Evolutionary conservation across 441 rosid species (phyloP).

Genomic region (Biscutella laevigata): DNA sequence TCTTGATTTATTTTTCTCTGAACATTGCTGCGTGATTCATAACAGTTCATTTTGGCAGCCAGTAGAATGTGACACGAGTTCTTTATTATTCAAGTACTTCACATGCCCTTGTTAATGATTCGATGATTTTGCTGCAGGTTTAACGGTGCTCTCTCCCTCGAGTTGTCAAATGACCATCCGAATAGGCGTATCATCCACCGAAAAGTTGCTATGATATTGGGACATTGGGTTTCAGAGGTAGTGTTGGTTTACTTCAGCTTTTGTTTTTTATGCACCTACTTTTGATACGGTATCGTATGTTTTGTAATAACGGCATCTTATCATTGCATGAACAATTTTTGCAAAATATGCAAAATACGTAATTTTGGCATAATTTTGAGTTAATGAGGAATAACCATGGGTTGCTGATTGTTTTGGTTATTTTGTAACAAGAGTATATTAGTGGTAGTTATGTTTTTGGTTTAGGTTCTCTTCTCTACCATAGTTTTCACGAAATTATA

Average conservation of each 20-base stretch:
- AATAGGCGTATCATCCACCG: conserved; percentile 89
- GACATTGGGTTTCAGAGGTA: conserved; percentile 99
- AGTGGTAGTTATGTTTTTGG: neutral
- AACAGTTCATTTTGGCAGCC: conserved; percentile 1
- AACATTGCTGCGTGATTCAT: neutral
- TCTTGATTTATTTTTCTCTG: conserved; percentile 3
- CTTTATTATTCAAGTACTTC: neutral
- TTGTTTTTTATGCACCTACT: conserved; percentile 10
- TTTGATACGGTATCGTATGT: neutral
- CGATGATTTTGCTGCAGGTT: conserved; percentile 52
- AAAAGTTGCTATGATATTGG: conserved; percentile 89
- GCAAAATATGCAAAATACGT: conserved; percentile 5
- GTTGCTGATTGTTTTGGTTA: too few relatives aligned
- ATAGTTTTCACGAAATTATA: neutral
- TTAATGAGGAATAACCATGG: conserved; percentile 1
- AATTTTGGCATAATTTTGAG: conserved; percentile 5
- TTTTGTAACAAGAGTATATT: neutral
- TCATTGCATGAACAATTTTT: neutral
- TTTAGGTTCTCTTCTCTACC: neutral
- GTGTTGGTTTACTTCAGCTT: conserved; percentile 4
- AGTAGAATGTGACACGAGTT: conserved; percentile 2
- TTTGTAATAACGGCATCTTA: neutral
- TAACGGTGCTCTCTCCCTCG: conserved; percentile 83
- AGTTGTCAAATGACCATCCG: conserved; percentile 85
- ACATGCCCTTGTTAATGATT: conserved; percentile 5